Base-by-base conservation (phyloP, 345 rosid species). In the Luvunga scandens region DNA sequence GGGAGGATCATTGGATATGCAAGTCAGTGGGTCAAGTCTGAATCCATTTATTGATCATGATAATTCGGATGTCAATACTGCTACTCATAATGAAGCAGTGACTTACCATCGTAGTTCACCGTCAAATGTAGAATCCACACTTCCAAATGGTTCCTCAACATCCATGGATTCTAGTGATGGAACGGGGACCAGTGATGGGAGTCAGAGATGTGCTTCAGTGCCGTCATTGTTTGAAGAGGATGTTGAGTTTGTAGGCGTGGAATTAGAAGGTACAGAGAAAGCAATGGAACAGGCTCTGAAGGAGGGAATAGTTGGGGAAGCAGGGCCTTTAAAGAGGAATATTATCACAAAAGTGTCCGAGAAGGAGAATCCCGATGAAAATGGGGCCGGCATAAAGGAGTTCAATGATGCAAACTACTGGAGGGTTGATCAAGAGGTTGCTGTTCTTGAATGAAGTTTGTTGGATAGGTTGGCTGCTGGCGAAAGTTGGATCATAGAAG, bases 231-330 rank as follows among this genome's bases (percentile, higher is more conserved):
- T 96, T n/a, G 99, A 94, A 78, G 98, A 94, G 84, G 99, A 96
- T 79, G 95, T 94, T 60, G 99, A 96, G 81, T 94, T 92, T 78
- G 97, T 94, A 9, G 99, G 99, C 4, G 94, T 94, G 69, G 98
- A 94, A 81, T 69, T 87, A 63, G 94, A 92, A 89, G 97, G 98
- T 24, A 90, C 97, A 1, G 97, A 91, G 87, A 92, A 90, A 87
- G 98, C 98, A 64, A 96, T 92, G 98, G 97, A 94, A 10, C 97
- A 90, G 73, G 98, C 98, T 70, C 89, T 91, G 28, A 94, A 92
- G 83, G 94, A 96, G 81, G 98, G 97, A 55, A 96, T 94, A 56
- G 98, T 94, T 24, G 98, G 97, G 55, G 99, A 94, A 83, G 98
- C 98, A 6, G 98, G 94, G 67, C 97, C 97, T 4, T 67, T 96